A percentile compares a stretch with the other conserved stretches of the same genome.
Evolutionary conservation across 345 rosid species (phyloP).

Genomic region (Excoecaria cochinchinensis): DNA sequence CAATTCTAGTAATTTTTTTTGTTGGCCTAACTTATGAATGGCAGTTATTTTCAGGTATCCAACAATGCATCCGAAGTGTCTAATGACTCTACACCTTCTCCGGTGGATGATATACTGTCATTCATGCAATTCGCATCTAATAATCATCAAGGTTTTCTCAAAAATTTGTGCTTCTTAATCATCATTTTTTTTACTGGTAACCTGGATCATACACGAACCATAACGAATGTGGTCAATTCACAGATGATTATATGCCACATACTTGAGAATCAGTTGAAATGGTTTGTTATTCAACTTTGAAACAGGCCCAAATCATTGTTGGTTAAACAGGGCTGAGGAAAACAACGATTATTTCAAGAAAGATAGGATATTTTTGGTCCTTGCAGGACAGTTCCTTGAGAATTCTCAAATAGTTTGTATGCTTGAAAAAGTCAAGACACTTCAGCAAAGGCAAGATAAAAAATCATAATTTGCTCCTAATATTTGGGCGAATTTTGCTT

Average conservation of each 20-base stretch:
- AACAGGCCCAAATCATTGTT: constrained; percentile 66
- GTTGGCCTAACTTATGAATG: constrained; percentile 37
- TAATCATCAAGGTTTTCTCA: constrained; percentile 51
- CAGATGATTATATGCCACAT: background rate
- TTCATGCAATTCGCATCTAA: constrained; percentile 48
- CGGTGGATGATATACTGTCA: constrained; percentile 34
- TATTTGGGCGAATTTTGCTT: background rate
- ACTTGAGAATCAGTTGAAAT: background rate
- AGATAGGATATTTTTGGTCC: constrained; percentile 48
- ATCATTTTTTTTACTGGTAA: background rate
- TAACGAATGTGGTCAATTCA: background rate
- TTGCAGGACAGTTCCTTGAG: constrained; percentile 51
- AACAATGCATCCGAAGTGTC: constrained; percentile 11
- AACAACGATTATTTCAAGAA: constrained; percentile 41
- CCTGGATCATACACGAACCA: background rate
- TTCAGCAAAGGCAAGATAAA: constrained; percentile 65
- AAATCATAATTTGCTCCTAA: constrained; percentile 8
- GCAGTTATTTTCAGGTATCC: constrained; percentile 37
- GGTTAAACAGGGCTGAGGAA: constrained; percentile 60
- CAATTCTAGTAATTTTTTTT: constrained; percentile 1
- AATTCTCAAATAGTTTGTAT: constrained; percentile 32
- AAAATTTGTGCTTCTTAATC: background rate
- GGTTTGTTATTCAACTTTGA: background rate
- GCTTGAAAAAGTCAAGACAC: constrained; percentile 63
- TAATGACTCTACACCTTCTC: background rate